Evolutionary conservation across 805 yeast species (phyloP), one percentile per base, ranked within the genome.

Genomic region (Naumovozyma dairenensis): DNA sequence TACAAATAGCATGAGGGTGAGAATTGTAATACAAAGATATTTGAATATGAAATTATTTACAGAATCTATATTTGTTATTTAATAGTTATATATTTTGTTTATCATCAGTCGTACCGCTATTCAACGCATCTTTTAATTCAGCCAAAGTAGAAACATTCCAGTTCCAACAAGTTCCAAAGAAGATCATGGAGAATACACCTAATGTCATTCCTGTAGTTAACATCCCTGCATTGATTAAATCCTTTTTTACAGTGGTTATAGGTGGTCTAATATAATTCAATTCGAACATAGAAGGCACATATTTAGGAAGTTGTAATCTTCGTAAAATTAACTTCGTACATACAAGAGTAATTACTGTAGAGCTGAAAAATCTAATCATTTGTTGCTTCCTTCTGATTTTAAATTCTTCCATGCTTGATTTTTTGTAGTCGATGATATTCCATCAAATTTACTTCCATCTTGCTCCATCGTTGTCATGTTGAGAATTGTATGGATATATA

Each of bases 221-320:
- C 0, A 80, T 74, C 2, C 84, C 83, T 0, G 95, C 95, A 25
- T 77, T 74, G 22, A 84, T 72, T 1, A 94, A 94, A 54, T 86
- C 95, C 34, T 74, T 71, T 40, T 81, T 75, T 14, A 24, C 13
- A 53, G 81, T 76, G 21, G 82, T 80, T 49, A 79, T 80, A n/a
- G 75, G 67, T 6, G 37, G 36, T 10, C 16, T 9, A 20, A 33
- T 71, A 47, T 86, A 89, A 57, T 86, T 86, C n/a, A 87, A 84
- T 47, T 84, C 86, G 57, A 82, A 87, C 49, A 76, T 66, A 28
- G 69, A 70, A 5, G 96, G 96, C 5, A 74, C 57, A 46, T 74
- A 70, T 62, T 35, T 18, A 10, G 94, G 68, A 17, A 78, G 62
- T 28, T 77, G 64, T 3, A 89, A 77, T 10, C 89, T 78, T 48